These are phyloP conservation scores for Ogataea zsoltii DNA, from an alignment of 805 yeast genomes.

Conservation along the genomic window DNA sequence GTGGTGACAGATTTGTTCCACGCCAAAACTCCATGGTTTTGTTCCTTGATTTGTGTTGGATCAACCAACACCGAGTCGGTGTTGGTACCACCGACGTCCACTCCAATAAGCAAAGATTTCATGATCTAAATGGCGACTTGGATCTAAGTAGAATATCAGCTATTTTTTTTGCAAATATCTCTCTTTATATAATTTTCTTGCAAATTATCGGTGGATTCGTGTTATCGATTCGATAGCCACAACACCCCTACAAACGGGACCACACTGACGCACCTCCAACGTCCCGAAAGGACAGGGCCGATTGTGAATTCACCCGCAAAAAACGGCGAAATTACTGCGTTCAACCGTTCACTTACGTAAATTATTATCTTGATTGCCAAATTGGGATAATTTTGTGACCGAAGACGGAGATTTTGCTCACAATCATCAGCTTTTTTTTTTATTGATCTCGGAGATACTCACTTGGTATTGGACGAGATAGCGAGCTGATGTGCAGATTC, in stretches of 20 bases:
- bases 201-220: too few species aligned
- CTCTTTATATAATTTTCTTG: too few species aligned
- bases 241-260: too few species aligned
- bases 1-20: constrained; percentile 48
- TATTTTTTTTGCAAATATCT: neutral
- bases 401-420: neutral
- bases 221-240: too few species aligned
- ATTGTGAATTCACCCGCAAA: too few species aligned
- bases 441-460: constrained; percentile 1
- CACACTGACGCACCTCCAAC: too few species aligned
- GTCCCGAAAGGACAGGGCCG: too few species aligned
- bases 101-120: constrained; percentile 37
- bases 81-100: constrained; percentile 55
- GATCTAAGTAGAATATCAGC: too few species aligned
- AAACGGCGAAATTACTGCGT: too few species aligned
- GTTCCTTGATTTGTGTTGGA: constrained; percentile 30
- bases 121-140: too few species aligned
- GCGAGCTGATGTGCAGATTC: too few species aligned
- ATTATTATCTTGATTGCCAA: neutral
- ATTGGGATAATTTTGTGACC: constrained; percentile 2
- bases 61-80: constrained; percentile 49
- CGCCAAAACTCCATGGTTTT: constrained; percentile 37
- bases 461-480: neutral
- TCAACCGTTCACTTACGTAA: too few species aligned
- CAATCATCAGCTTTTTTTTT: neutral